phyloP scores from a whole-genome alignment of 306 rosid species.

The Corylus heterophylla region DNA sequence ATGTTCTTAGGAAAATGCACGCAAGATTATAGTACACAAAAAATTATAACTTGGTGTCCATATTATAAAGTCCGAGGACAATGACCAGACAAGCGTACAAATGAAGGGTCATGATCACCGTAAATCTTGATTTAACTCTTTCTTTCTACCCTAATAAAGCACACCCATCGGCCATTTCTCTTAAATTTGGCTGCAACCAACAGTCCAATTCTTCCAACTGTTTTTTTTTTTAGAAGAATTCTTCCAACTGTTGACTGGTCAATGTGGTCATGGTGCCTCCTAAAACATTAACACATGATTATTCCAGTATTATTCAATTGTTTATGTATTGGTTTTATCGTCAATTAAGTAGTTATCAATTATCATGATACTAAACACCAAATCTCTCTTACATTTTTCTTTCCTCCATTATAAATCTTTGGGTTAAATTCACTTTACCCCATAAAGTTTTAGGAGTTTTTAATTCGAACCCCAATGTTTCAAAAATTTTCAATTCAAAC shows the following conservation, averaged over 20 bases:
- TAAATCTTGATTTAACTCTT: slow-evolving; percentile 18
- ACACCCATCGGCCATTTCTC: background rate
- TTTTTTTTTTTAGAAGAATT: background rate
- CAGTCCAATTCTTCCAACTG: slow-evolving; percentile 21
- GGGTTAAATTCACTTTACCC: too few species aligned
- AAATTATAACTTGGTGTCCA: slow-evolving; percentile 30
- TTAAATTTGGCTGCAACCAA: slow-evolving; percentile 3
- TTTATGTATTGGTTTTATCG: background rate
- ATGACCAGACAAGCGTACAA: slow-evolving; percentile 39
- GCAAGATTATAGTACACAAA: slow-evolving; percentile 32
- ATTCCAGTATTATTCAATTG: slow-evolving; percentile 5
- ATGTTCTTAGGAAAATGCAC: slow-evolving; percentile 20
- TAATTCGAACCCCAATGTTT: too few species aligned
- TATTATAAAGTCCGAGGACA: slow-evolving; percentile 19
- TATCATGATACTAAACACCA: too few species aligned
- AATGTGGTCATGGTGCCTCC: background rate
- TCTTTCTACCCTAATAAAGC: slow-evolving; percentile 18
- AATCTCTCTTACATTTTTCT: background rate
- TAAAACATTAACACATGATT: background rate
- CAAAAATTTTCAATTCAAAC: too few species aligned
- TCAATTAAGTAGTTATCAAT: too few species aligned
- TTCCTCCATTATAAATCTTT: background rate
- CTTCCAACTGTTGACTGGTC: slow-evolving; percentile 12
- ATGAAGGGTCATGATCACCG: slow-evolving; percentile 28
- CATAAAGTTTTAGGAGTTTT: too few species aligned